Evolutionary conservation across 305 asterid species (phyloP).

Genomic region (Fraxinus albicans): DNA sequence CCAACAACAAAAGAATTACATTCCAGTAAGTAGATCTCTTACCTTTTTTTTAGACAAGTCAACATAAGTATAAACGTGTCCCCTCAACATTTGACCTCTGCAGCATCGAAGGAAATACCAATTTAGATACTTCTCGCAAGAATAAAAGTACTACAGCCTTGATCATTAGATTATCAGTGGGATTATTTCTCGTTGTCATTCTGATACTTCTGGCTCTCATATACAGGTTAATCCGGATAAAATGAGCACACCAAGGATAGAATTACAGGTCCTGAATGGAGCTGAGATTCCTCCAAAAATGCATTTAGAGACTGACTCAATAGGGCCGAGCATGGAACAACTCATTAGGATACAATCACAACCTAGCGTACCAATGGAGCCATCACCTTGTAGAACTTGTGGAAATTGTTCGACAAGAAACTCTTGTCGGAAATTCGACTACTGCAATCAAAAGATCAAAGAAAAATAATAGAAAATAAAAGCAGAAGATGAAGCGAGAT

Average conservation of each 20-base stretch:
- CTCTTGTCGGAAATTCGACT: too few relatives aligned
- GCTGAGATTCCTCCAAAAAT: neutral
- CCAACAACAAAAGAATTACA: constrained; percentile 24
- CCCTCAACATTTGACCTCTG: neutral
- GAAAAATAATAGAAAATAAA: too few relatives aligned
- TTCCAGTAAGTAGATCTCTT: constrained; percentile 19
- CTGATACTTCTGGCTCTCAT: neutral
- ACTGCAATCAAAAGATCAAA: too few relatives aligned
- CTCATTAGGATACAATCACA: neutral
- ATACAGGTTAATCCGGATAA: neutral
- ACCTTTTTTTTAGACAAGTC: neutral
- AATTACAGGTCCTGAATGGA: neutral
- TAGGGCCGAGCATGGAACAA: neutral
- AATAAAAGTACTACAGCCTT: constrained; percentile 8
- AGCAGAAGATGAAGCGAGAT: too few relatives aligned
- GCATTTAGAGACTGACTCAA: neutral
- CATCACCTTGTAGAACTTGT: neutral
- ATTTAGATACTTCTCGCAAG: constrained; percentile 6
- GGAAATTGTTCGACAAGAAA: too few relatives aligned
- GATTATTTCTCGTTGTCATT: constrained; percentile 6
- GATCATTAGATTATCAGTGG: constrained; percentile 21
- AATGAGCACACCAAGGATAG: constrained; percentile 3
- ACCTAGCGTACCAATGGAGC: neutral
- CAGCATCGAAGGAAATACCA: constrained; percentile 22
- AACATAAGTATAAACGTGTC: neutral